Evolutionary conservation across 495 filamentous ascomycete species (phyloP), one percentile per base, ranked within the genome.

Genomic region (Staphylotrichum tortipilum): DNA sequence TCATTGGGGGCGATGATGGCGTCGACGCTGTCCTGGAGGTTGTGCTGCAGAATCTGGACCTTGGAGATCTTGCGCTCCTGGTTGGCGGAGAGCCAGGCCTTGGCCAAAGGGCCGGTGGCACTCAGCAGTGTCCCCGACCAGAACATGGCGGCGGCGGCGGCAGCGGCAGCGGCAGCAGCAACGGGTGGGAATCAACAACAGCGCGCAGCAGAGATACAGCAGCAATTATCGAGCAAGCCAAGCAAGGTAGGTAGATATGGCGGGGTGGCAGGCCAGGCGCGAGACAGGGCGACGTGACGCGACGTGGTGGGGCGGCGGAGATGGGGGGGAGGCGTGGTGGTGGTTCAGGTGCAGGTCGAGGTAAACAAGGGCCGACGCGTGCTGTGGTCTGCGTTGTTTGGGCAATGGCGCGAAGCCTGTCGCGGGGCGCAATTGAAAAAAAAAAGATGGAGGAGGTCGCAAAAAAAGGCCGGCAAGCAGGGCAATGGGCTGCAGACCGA

Each of bases 71-170:
- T 97, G 77, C 89, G 88, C 78, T 97, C 91, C 57, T 95, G 71
- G 70, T 97, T 97, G 71, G 90, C 88, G 23, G 91, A 95, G 52
- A 97, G 80, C 92, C 92, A 97, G 69, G 95, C 92, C 61, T 90
- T 87, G 64, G 92, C 94, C 77, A 98, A 67, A 58, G 92, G 89
- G 76, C 94, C 92, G 43, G 89, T 95, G 81, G 94, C 92, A 47
- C 89, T 90, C 53, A 98, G 81, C 49, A 98, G 80, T 39, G 89
- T 89, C 73, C 95, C 91, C 19, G 92, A 95, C 70, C 95, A 98
- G 73, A 98, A 98, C 92, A 98, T 98, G 64, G 66, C 71, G 76
- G 58, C 52, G 53, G 48, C 45, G 62, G 64, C 54, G 59, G 70
- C 65, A 63, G 62, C 64, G 58, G 65, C 50, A 56, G 70, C 65